Evolutionary conservation across 176 grass and related monocot species (phyloP), one percentile per base, ranked within the genome.

Genomic region (Chloris gayana): DNA sequence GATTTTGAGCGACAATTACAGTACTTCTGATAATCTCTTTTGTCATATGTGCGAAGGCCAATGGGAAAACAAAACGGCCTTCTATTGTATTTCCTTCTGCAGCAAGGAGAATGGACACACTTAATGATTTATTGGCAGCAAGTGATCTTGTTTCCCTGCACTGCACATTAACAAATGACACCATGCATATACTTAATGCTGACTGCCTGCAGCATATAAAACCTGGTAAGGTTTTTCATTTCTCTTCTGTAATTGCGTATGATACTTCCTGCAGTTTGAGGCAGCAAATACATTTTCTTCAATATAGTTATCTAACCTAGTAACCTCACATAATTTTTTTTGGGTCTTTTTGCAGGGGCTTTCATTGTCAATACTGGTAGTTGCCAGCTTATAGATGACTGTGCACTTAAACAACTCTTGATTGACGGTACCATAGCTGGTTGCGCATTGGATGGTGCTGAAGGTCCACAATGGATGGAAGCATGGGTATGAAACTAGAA

Each of bases 381-480:
- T 44, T 93, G 92, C 79, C 95, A 98, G 73, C 86, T 98, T 37
- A 91, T 98, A 86, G 95, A 98, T 88, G 95, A 98, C 53, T 93
- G 95, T 75, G 90, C 95, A 31, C 81, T 98, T 24, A 98, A 98
- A 74, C 85, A 94, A 75, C 95, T 98, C 71, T 85, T 98, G 83
- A 91, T 95, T 80, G 92, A 95, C 69, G 92, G 92, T 53, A 93
- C 88, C 62, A 88, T 98, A 82, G 92, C 96, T 82, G 96, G 92
- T 31, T 99, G 96, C 75, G 96, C 96, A 44, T 89, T 95, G 71
- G 96, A 95, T 84, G 96, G 92, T 34, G 96, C 84, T 84, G 92
- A 95, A 91, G 96, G 96, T 29, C 92, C 92, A 60, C 96, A 99
- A 80, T 99, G 96, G 96, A 99, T 99, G 96, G 96, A 99, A 85